These are phyloP conservation scores for Rhododendron mucronatum DNA, from an alignment of 148 eudicot genomes.

Conservation along the genomic window DNA sequence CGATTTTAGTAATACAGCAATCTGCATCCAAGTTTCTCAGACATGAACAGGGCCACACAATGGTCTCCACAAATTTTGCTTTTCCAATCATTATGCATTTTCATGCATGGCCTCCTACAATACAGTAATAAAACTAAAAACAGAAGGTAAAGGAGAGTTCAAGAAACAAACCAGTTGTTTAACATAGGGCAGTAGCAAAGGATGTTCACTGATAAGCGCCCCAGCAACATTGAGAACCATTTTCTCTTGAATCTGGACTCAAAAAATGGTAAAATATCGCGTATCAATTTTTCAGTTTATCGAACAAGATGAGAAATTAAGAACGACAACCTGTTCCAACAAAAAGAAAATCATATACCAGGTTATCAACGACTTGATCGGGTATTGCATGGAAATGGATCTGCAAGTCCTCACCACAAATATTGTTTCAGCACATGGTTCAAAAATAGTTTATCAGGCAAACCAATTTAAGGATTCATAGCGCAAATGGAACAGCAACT, in stretches of 20 bases:
- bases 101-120: not conserved
- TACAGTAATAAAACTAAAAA: not conserved
- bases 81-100: not conserved
- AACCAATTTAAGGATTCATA: not conserved
- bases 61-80: not conserved
- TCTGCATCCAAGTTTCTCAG: not conserved
- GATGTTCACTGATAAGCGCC: slow-evolving; percentile 81
- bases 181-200: slow-evolving; percentile 66
- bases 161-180: slow-evolving; percentile 69
- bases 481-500: not conserved
- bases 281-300: not conserved
- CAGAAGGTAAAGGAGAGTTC: not conserved
- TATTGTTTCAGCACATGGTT: not conserved
- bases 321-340: not conserved
- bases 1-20: not conserved
- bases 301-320: not conserved
- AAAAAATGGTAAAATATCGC: not conserved
- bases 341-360: slow-evolving; percentile 36
- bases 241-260: slow-evolving; percentile 72
- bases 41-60: not conserved
- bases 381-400: slow-evolving; percentile 71
- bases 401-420: slow-evolving; percentile 42
- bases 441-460: not conserved
- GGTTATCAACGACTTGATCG: slow-evolving; percentile 58
- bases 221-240: slow-evolving; percentile 76